Evolutionary conservation across 2,329 filamentous ascomycete genomes (phyloP), one percentile per base, ranked within the genome.

Genomic region (Rasamsonia emersonii): DNA sequence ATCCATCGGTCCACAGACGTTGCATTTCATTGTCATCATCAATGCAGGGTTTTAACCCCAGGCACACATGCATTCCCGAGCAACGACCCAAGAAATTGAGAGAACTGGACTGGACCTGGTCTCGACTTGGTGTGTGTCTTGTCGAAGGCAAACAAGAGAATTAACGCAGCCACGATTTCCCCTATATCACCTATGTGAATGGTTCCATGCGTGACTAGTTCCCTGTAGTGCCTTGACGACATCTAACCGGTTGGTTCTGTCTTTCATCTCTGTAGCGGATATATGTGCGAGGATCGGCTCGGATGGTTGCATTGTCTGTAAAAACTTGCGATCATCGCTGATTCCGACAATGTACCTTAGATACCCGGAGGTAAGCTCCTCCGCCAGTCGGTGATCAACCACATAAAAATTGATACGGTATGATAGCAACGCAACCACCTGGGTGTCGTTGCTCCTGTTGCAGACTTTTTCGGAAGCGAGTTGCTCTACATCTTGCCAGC

Each of bases 331-430:
- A 15, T 28, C 26, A 18, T 28, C 26, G 15, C 9, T 28, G 15
- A 28, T 15, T 9, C 18, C 15, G 11, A 28, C 26, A 17, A 28
- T 28, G 15, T 17, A 28, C 26, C 26, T 10, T 11, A 28, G 15
- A 18, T 28, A 28, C 15, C 15, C 26, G 18, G 26, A 28, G 9
- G 18, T 18, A 11, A 28, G 26, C 15, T 28, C 26, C 26, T 17
- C 26, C 5, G 9, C 9, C 7, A 28, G 26, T 10, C 7, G 9
- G 7, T 28, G 26, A 28, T 10, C 6, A 13, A 9, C 6, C 24
- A 26, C 24, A 26, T 26, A 8, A 26, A 26, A 26, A 13, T 26
- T 13, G 9, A 26, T 9, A 18, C 26, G 26, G 11, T 28, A 28
- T 15, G 26, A 28, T 28, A 28, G 15, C 15, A 28, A 17, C 7